phyloP scores from a whole-genome alignment of 1,284 basidiomycete species.

The Melampsora occidentalis region DNA sequence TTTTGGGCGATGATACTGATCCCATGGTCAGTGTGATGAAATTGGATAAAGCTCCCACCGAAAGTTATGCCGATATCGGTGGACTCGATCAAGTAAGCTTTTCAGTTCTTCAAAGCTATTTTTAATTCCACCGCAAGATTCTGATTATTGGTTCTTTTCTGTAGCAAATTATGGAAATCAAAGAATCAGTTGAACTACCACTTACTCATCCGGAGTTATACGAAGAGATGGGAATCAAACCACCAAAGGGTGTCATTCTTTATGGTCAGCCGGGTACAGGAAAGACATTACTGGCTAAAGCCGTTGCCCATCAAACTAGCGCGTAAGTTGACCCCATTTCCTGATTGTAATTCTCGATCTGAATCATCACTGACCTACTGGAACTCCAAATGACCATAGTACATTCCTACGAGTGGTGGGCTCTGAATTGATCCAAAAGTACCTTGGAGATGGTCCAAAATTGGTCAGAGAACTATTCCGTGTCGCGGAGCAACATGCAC shows the following conservation, averaged over 20 bases:
- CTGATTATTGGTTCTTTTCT: background rate
- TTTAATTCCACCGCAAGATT: background rate
- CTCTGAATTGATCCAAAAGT: constrained; percentile 98
- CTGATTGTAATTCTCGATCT: background rate
- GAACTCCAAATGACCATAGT: constrained; percentile 61
- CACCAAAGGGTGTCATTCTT: constrained; percentile 97
- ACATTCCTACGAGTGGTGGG: constrained; percentile 98
- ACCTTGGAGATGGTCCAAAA: constrained; percentile 79
- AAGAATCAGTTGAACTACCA: constrained; percentile 97
- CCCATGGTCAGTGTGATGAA: constrained; percentile 81
- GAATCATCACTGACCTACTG: background rate
- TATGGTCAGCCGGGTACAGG: constrained; percentile 99
- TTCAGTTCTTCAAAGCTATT: constrained; percentile 53
- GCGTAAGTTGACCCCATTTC: constrained; percentile 22
- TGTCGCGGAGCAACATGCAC: constrained; percentile 57
- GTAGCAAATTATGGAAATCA: constrained; percentile 38
- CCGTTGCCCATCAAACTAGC: constrained; percentile 91
- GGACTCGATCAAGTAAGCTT: constrained; percentile 95
- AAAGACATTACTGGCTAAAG: constrained; percentile 96
- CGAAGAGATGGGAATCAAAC: constrained; percentile 99
- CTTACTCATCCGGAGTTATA: constrained; percentile 97
- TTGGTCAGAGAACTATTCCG: constrained; percentile 57
- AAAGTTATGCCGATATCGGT: constrained; percentile 98
- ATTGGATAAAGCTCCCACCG: constrained; percentile 80
- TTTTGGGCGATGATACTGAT: constrained; percentile 93